Base-by-base conservation (phyloP, 75 land plant species). In the Ceratopteris richardii region DNA sequence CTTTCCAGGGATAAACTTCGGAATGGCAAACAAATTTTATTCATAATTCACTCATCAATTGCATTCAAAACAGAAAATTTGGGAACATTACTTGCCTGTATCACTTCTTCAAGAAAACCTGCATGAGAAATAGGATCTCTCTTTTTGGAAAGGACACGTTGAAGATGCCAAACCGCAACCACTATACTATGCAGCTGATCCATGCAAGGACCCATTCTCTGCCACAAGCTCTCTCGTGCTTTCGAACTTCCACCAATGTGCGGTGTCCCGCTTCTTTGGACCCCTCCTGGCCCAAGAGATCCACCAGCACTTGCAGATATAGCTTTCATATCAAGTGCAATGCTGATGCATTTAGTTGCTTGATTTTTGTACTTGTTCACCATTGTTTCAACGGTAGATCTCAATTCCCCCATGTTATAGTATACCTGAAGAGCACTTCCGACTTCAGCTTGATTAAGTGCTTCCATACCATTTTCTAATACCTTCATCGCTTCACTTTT, bases 311-410 rank as follows among this genome's bases (percentile, higher is more conserved):
- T 67, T 7, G 75, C 80, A 5, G 90, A 79, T 27, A 94, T 79
- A 0, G 91, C 96, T 75, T 94, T 94, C 96, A 94, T 81, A 62
- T 94, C 98, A 56, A 94, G 60, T 5, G 98, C 96, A 12, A 58
- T 60, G 29, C 71, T 58, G 19, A 93, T 67, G 50, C 85, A 80
- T 74, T 85, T 93, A 31, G 77, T 69, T 5, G 77, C 87, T 54
- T 55, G 64, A 0, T 14, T 46, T 71, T 74, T 89, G 63, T 85
- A 89, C 62, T 81, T 93, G 9, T 40, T 67, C 5, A 93, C 58
- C 70, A 93, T 57, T 12, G 57, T 65, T 52, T 93, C 98, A 30
- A 93, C 85, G 0, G 90, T 81, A 16, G 63, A 42, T 52, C 67
- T 80, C 59, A 93, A 67, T 62, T 93, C 98, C 0, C 98, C 96